Evolutionary conservation across 805 yeast species (phyloP).

Genomic region (Pichia occidentalis): DNA sequence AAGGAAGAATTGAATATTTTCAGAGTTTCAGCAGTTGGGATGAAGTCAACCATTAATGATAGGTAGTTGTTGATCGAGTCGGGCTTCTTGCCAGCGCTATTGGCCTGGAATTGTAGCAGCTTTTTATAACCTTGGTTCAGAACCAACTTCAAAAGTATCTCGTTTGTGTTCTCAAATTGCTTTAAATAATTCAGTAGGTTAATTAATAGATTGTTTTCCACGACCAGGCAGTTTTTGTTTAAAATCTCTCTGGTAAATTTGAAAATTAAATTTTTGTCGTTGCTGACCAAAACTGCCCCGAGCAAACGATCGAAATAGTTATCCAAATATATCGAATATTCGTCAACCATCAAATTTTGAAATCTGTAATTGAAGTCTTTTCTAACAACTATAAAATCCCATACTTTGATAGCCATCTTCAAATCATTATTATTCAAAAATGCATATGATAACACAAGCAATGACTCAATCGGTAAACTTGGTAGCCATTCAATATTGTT

Average conservation of each 20-base stretch:
- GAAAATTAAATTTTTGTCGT: conserved; percentile 21
- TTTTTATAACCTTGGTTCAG: conserved; percentile 29
- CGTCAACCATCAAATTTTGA: conserved; percentile 8
- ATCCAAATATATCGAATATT: conserved; percentile 15
- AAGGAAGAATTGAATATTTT: conserved; percentile 20
- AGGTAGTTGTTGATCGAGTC: conserved; percentile 26
- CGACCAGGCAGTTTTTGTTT: conserved; percentile 22
- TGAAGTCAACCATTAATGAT: conserved; percentile 26
- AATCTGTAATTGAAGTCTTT: conserved; percentile 26
- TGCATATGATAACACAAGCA: conserved; percentile 23
- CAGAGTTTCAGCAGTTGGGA: conserved; percentile 17
- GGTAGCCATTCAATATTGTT: conserved; percentile 30
- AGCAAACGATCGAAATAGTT: conserved; percentile 21
- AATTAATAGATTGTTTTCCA: conserved; percentile 22
- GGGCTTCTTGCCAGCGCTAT: no score
- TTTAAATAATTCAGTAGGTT: conserved; percentile 24
- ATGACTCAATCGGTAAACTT: conserved; percentile 25
- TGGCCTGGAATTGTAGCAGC: no score
- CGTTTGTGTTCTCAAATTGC: conserved; percentile 6
- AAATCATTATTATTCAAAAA: conserved; percentile 21
- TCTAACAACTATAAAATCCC: conserved; percentile 29
- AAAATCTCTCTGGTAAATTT: conserved; percentile 27
- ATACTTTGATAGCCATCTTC: conserved; percentile 22
- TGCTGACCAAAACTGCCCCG: conserved; percentile 17
- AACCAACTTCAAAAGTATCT: conserved; percentile 23